Base-by-base conservation (phyloP, 495 filamentous ascomycete species). In the Endocarpon pusillum region DNA sequence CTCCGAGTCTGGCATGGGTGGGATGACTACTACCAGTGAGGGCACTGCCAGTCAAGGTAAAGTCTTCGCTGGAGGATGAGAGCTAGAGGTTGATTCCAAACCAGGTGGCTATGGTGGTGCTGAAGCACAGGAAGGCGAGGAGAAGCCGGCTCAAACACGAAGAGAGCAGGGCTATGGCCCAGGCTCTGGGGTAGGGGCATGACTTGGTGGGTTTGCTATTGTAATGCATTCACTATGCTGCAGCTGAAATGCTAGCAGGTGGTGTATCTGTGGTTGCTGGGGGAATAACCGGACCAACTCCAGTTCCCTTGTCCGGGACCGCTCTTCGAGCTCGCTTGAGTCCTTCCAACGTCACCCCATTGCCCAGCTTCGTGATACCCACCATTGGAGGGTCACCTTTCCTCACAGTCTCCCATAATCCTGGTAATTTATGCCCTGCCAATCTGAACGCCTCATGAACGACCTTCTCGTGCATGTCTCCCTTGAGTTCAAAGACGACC, bases 401-500 rank as follows among this genome's bases (percentile, higher is more conserved):
- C 57, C 73, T 81, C 19, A 92, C 84, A 46, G 94, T 89, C 50
- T 94, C 85, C 58, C 81, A 96, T 38, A 81, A 68, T 2, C 89
- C 89, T 35, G 89, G 91, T 58, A 99, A 61, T 59, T 99, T 99
- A 55, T 91, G 79, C 33, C 80, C 86, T 16, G 86, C 89, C 57
- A 99, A 61, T 44, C 89, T 68, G 62, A 96, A 89, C 30, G 89
- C 89, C 63, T 99, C 91, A 41, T 78, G 69, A 6, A 80, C 82
- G 47, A 99, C 67, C 62, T 94, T 78, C 62, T 99, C 89, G 66
- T 99, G 89, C 36, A 94, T 39, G 42, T 84, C 68, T 19, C 86
- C 91, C 52, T 79, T 84, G 39, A 99, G 58, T 58, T 99, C 89
- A 41, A 99, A 83, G 11, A 96, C 62, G 24, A 99, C 66, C 52